These are phyloP conservation scores for Somion occarium DNA, from an alignment of 1,284 basidiomycete species.

Conservation along the genomic window DNA sequence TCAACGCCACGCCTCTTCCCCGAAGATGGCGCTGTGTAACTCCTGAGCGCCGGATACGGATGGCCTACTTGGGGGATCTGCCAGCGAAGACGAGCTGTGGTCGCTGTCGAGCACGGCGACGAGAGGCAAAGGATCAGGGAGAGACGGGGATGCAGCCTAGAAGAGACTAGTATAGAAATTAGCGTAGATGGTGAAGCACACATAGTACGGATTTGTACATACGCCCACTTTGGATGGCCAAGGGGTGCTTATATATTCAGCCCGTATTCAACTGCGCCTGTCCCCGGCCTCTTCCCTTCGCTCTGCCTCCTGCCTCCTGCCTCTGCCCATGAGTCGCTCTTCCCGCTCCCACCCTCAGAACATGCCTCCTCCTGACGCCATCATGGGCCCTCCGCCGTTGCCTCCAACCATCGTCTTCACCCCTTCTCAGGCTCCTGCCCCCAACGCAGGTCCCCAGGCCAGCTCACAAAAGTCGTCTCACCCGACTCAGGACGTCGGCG, in stretches of 20 bases:
- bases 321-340: constrained; percentile 26
- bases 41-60: background rate
- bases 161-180: background rate
- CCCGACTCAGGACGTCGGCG: constrained; percentile 39
- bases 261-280: background rate
- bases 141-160: background rate
- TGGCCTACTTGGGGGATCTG: background rate
- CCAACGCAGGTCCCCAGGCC: constrained; percentile 13
- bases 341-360: constrained; percentile 16
- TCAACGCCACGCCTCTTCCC: constrained; percentile 1
- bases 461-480: constrained; percentile 25
- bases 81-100: background rate
- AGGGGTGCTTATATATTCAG: constrained; percentile 5
- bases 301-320: constrained; percentile 17
- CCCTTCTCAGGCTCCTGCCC: constrained; percentile 21
- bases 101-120: background rate
- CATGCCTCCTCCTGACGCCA: constrained; percentile 34
- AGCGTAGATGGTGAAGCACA: background rate
- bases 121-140: background rate
- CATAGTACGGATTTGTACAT: constrained; percentile 7
- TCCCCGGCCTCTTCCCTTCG: background rate
- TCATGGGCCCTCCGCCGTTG: constrained; percentile 44
- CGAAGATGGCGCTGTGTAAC: background rate
- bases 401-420: constrained; percentile 29
- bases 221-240: constrained; percentile 4